Evolutionary conservation across 208 protist species (phyloP).

Genomic region (Trypanosoma lewisi): DNA sequence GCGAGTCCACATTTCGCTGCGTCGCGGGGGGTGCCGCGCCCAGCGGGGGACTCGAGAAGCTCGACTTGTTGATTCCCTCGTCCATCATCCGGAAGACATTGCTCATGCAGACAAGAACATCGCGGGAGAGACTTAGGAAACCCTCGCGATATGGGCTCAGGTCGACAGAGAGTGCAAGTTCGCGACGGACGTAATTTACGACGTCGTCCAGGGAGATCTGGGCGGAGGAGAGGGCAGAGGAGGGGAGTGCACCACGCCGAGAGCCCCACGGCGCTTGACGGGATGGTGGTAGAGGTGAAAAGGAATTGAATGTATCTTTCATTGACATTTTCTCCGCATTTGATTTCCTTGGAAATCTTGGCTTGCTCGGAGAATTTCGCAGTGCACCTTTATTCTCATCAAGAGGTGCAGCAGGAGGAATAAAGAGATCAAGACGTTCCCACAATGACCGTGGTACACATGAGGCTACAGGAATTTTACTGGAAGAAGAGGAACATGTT

Average conservation of each 20-base stretch:
- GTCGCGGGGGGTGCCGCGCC: not conserved
- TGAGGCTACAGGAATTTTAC: not conserved
- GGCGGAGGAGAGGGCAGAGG: not conserved
- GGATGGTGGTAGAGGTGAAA: slow-evolving; percentile 2
- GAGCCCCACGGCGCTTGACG: not conserved
- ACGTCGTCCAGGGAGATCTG: not conserved
- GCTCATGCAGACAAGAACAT: slow-evolving; percentile 2
- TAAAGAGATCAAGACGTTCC: slow-evolving; percentile 20
- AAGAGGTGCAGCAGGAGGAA: not conserved
- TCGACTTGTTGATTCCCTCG: not conserved
- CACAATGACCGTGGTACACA: slow-evolving; percentile 12
- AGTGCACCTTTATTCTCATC: not conserved
- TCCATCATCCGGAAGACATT: not conserved
- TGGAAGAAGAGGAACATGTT: not conserved
- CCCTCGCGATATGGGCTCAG: not conserved
- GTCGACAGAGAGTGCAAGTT: slow-evolving; percentile 3
- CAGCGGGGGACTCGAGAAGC: not conserved
- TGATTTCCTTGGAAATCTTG: not conserved
- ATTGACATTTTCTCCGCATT: not conserved
- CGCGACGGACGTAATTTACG: not conserved
- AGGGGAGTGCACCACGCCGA: not conserved
- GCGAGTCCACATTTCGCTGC: no score
- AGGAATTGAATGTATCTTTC: not conserved
- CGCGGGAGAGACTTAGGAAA: slow-evolving; percentile 1
- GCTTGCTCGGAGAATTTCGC: not conserved